A percentile compares a stretch with the other conserved stretches of the same genome.
Evolutionary conservation across 1,284 basidiomycete species (phyloP).

Genomic region (Cutaneotrichosporon sp.): DNA sequence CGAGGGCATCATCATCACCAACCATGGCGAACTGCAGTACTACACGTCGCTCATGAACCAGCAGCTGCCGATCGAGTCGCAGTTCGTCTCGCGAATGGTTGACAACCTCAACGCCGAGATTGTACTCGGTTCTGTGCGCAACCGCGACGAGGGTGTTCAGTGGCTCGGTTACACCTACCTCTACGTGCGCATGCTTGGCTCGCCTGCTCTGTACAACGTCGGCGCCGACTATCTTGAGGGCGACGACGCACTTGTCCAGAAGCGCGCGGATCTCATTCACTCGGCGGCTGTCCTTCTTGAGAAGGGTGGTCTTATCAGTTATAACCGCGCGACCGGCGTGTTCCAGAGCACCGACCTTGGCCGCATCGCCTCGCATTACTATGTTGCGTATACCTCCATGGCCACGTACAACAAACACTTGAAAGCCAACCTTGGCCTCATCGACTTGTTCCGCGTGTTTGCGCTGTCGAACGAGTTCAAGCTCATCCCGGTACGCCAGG

Average conservation of each 20-base stretch:
- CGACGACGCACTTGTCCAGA: constrained; percentile 81
- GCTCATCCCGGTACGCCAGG: constrained; percentile 77
- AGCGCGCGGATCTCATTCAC: constrained; percentile 89
- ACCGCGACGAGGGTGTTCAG: constrained; percentile 94
- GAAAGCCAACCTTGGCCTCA: constrained; percentile 75
- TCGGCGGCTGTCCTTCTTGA: constrained; percentile 91
- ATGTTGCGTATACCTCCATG: constrained; percentile 96
- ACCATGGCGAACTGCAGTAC: constrained; percentile 94
- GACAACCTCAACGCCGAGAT: constrained; percentile 99
- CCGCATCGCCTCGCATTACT: constrained; percentile 93
- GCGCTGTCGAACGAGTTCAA: constrained; percentile 97
- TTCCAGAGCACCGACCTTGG: constrained; percentile 92
- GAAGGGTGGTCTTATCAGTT: constrained; percentile 90
- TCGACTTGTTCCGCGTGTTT: constrained; percentile 96
- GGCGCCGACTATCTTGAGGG: constrained; percentile 83
- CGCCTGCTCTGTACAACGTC: constrained; percentile 85
- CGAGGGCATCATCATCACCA: constrained; percentile 98
- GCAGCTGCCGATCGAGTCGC: constrained; percentile 94
- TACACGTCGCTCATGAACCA: constrained; percentile 92
- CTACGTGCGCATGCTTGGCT: constrained; percentile 94
- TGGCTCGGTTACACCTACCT: constrained; percentile 95
- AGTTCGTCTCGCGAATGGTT: constrained; percentile 87
- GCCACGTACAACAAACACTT: constrained; percentile 94
- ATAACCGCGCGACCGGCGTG: constrained; percentile 82
- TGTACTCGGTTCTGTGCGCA: constrained; percentile 90